These are phyloP conservation scores for Plectosphaerella plurivora DNA, from an alignment of 2,329 filamentous ascomycete genomes.

Conservation along the genomic window DNA sequence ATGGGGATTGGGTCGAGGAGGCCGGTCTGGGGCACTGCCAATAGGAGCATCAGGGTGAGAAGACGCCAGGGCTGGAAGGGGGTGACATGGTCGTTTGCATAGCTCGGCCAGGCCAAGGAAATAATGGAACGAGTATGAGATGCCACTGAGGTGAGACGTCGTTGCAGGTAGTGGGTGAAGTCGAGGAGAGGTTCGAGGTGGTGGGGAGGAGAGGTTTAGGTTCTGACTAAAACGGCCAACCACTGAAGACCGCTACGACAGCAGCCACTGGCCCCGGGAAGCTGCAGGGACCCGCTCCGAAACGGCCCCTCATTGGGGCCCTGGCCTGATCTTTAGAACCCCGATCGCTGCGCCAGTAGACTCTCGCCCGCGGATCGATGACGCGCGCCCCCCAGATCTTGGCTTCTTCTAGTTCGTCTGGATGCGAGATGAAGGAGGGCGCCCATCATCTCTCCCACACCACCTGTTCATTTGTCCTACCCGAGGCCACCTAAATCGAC, in stretches of 20 bases:
- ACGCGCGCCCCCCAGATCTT: background rate
- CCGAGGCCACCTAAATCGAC: too few species aligned
- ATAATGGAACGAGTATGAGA: too few species aligned
- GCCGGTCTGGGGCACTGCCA: slow-evolving; percentile 6
- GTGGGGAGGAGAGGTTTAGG: too few species aligned
- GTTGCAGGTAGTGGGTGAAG: too few species aligned
- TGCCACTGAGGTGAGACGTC: too few species aligned
- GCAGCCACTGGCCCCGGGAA: background rate
- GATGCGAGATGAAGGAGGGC: background rate
- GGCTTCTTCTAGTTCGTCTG: background rate
- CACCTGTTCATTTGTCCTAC: background rate
- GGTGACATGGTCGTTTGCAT: slow-evolving; percentile 14
- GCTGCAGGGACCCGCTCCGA: slow-evolving; percentile 1
- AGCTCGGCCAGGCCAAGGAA: too few species aligned
- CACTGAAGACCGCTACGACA: too few species aligned
- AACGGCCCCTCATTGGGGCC: background rate
- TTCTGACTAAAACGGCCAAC: too few species aligned
- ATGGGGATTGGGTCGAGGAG: slow-evolving; percentile 9
- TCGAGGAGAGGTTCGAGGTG: too few species aligned
- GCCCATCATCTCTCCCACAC: background rate
- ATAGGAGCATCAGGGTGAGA: slow-evolving; percentile 6
- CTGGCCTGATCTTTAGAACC: background rate
- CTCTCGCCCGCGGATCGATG: background rate
- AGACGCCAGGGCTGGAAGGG: slow-evolving; percentile 18
- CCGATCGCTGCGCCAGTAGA: background rate